Conservation (phyloP, 2,329 filamentous ascomycete genomes). For the Aureobasidium sp. region DNA sequence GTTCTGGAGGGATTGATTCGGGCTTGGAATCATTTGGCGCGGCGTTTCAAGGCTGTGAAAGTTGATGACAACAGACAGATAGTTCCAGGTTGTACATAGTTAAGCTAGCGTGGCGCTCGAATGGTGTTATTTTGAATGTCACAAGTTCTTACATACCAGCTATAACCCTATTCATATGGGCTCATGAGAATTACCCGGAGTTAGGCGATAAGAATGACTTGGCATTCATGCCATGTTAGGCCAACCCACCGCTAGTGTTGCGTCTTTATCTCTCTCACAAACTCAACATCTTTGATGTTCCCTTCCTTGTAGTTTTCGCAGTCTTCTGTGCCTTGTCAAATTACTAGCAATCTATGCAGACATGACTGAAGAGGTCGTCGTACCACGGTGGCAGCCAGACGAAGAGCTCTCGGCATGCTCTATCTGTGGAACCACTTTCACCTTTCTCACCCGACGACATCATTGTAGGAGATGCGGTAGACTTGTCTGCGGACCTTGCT, state of each 20-base stretch:
- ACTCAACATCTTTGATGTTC: background rate
- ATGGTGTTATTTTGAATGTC: background rate
- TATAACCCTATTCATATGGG: too few species aligned
- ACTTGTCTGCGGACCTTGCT: slow-evolving; percentile 84
- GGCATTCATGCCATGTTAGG: slow-evolving; percentile 3
- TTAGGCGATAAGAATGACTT: background rate
- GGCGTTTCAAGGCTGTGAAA: background rate
- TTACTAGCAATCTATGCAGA: background rate
- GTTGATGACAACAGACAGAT: background rate
- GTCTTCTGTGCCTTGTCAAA: background rate
- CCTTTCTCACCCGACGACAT: slow-evolving; percentile 81
- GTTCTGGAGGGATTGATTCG: background rate
- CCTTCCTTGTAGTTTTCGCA: background rate
- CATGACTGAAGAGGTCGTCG: slow-evolving; percentile 38
- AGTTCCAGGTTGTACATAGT: slow-evolving; percentile 7
- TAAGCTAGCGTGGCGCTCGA: slow-evolving; percentile 4
- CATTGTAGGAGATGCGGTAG: slow-evolving; percentile 94
- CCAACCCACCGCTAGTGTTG: slow-evolving; percentile 3
- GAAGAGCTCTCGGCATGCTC: slow-evolving; percentile 74
- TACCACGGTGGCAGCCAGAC: slow-evolving; percentile 86
- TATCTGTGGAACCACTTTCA: slow-evolving; percentile 74
- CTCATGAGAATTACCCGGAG: too few species aligned
- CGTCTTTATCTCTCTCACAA: background rate
- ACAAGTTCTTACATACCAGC: background rate
- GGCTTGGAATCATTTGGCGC: too few species aligned